Evolutionary conservation across 129 eudicot genomes (phyloP).

Genomic region (Lactuca sativa): DNA sequence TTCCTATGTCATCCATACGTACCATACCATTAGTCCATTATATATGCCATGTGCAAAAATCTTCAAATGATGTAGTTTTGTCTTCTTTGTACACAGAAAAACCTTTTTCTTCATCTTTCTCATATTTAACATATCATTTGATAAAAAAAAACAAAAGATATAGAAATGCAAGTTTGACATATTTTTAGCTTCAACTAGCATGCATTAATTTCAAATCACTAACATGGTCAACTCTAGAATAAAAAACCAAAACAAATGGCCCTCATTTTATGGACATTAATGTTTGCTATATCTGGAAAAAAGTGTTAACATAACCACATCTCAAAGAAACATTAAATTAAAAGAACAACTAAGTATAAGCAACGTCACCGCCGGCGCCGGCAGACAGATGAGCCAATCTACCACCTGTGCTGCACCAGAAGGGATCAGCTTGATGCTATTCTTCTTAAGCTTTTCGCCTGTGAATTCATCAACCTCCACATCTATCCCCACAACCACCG

Average conservation of each 20-base stretch:
- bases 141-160: too few species aligned
- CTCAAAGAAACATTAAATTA: conserved; percentile 32
- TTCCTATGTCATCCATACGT: too few species aligned
- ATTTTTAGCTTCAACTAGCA: too few species aligned
- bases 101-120: too few species aligned
- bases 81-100: too few species aligned
- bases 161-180: not conserved
- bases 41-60: too few species aligned
- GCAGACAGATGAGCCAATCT: conserved; percentile 8
- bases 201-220: conserved; percentile 14
- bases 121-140: too few species aligned
- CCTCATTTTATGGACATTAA: conserved; percentile 14
- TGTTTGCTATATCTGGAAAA: conserved; percentile 18
- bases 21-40: too few species aligned
- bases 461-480: conserved; percentile 33
- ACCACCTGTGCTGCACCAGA: conserved; percentile 1
- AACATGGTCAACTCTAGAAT: conserved; percentile 4
- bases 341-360: conserved; percentile 23
- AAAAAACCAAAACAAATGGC: conserved; percentile 10
- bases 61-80: too few species aligned
- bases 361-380: conserved; percentile 26
- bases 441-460: conserved; percentile 20
- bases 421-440: conserved; percentile 13
- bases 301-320: conserved; percentile 30
- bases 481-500: conserved; percentile 26